These are phyloP conservation scores for Fusarium nematophilum DNA, from an alignment of 2,329 filamentous ascomycete species.

Conservation along the genomic window DNA sequence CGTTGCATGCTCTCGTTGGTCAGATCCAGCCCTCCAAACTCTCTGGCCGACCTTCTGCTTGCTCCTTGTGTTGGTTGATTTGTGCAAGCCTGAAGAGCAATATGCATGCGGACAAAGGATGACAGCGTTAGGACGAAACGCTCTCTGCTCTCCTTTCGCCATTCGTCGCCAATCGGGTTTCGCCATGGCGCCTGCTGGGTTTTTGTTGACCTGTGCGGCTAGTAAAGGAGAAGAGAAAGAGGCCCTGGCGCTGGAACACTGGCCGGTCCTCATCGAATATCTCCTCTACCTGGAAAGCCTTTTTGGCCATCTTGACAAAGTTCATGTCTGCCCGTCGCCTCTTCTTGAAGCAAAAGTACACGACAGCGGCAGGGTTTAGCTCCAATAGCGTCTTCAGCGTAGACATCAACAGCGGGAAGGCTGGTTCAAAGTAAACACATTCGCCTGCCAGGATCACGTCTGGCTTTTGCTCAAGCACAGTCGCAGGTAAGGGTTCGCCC, in stretches of 20 bases:
- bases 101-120: conserved; percentile 25
- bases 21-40: conserved; percentile 2
- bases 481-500: conserved; percentile 68
- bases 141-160: conserved; percentile 28
- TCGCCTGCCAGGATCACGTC: conserved; percentile 93
- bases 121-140: conserved; percentile 35
- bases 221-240: conserved; percentile 71
- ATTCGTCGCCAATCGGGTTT: conserved; percentile 30
- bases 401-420: conserved; percentile 86
- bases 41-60: not conserved
- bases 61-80: conserved; percentile 2
- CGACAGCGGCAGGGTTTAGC: conserved; percentile 72
- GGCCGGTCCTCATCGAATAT: conserved; percentile 70
- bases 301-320: conserved; percentile 78
- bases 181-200: conserved; percentile 25
- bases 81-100: conserved; percentile 11
- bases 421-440: conserved; percentile 96
- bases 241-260: conserved; percentile 65
- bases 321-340: conserved; percentile 82
- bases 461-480: conserved; percentile 68
- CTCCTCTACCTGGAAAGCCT: conserved; percentile 72
- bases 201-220: conserved; percentile 48
- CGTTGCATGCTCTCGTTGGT: conserved; percentile 33
- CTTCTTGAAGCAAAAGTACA: conserved; percentile 95
- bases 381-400: conserved; percentile 81